Evolutionary conservation across 2,329 filamentous ascomycete genomes (phyloP).

Genomic region (Penicillium sp.): DNA sequence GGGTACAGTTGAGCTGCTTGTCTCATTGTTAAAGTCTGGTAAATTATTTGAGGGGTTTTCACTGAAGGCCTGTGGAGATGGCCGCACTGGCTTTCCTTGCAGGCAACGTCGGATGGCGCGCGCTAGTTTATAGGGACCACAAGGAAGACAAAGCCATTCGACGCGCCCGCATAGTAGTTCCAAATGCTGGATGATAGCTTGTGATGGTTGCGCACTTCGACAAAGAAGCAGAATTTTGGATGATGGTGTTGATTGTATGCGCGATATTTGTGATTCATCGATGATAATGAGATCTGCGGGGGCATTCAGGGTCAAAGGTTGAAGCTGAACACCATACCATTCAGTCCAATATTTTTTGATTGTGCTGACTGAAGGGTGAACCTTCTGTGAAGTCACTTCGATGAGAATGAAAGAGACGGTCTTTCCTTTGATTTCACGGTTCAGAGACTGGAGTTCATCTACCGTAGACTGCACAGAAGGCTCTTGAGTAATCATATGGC

Average conservation of each 20-base stretch:
- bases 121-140: conserved; percentile 13
- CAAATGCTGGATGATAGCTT: not conserved
- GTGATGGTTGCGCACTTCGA: not conserved
- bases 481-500: not conserved
- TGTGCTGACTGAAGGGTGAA: no score
- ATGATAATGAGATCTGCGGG: not conserved
- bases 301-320: not conserved
- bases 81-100: not conserved
- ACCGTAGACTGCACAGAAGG: not conserved
- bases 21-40: not conserved
- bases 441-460: not conserved
- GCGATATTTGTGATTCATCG: not conserved
- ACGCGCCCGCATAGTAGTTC: not conserved
- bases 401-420: not conserved
- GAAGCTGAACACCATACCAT: not conserved
- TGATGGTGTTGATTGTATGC: not conserved
- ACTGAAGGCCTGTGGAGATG: not conserved
- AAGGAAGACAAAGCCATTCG: conserved; percentile 12
- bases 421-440: not conserved
- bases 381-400: no score
- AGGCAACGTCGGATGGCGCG: conserved; percentile 1
- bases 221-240: not conserved
- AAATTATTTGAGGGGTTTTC: not conserved
- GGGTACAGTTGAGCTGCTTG: not conserved
- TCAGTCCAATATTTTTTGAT: not conserved